These are phyloP conservation scores for Penicillium maclennaniae DNA, from an alignment of 495 filamentous ascomycete species.

Conservation along the genomic window DNA sequence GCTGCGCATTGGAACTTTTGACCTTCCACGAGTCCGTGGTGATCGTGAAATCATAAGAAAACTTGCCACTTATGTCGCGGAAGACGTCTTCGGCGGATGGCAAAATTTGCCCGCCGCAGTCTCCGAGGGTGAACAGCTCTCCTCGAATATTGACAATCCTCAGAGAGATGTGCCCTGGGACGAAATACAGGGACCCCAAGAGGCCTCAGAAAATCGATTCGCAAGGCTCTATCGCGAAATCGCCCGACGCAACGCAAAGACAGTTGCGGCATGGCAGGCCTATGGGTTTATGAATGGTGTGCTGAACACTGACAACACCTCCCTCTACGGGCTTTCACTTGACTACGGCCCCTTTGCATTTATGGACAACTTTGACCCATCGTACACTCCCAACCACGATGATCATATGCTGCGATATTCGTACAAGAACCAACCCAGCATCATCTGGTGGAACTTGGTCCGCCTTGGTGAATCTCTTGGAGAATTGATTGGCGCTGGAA, in stretches of 20 bases:
- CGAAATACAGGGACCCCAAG: slow-evolving; percentile 58
- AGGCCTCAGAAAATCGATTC: slow-evolving; percentile 77
- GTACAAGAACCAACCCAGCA: slow-evolving; percentile 89
- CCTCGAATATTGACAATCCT: slow-evolving; percentile 38
- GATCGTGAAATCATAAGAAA: slow-evolving; percentile 69
- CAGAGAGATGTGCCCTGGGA: slow-evolving; percentile 50
- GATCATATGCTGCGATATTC: slow-evolving; percentile 81
- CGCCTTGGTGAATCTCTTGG: slow-evolving; percentile 87
- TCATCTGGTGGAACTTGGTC: slow-evolving; percentile 99
- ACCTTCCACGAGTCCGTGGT: slow-evolving; percentile 74
- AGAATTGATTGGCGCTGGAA: slow-evolving; percentile 76
- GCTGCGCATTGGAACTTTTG: slow-evolving; percentile 93
- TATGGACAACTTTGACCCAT: slow-evolving; percentile 90
- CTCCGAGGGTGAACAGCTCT: slow-evolving; percentile 23
- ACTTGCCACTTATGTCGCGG: slow-evolving; percentile 75
- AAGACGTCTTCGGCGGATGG: slow-evolving; percentile 85
- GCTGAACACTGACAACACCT: slow-evolving; percentile 94
- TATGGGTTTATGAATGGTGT: slow-evolving; percentile 99
- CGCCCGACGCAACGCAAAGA: slow-evolving; percentile 77
- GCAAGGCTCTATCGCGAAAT: slow-evolving; percentile 84
- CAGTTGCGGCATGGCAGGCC: slow-evolving; percentile 91
- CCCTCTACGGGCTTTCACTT: slow-evolving; percentile 78
- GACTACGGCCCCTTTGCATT: slow-evolving; percentile 97
- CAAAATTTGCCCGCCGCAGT: slow-evolving; percentile 63
- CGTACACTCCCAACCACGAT: slow-evolving; percentile 96